Evolutionary conservation across 2,329 filamentous ascomycete species (phyloP).

Genomic region (Pseudogymnoascus sp.): DNA sequence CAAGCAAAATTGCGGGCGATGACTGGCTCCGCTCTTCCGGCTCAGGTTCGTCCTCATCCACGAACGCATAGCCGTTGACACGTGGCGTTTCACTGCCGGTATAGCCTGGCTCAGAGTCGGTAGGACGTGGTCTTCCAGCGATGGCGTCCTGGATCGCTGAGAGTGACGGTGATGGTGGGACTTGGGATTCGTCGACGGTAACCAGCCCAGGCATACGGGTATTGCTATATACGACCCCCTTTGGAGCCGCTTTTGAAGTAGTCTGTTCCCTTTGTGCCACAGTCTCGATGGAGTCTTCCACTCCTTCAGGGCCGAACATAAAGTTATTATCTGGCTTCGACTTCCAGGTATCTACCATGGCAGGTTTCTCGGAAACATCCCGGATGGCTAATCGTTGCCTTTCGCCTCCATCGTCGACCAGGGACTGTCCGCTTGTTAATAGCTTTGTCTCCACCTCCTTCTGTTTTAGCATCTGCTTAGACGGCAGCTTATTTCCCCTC

Average conservation of each 20-base stretch:
- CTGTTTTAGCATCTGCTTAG: conserved; percentile 67
- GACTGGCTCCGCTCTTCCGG: conserved; percentile 32
- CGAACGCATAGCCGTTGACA: conserved; percentile 90
- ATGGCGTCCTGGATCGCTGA: conserved; percentile 81
- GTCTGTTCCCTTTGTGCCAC: conserved; percentile 60
- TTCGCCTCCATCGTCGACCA: conserved; percentile 48
- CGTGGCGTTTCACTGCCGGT: conserved; percentile 69
- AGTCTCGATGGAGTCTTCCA: conserved; percentile 54
- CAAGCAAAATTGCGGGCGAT: conserved; percentile 47
- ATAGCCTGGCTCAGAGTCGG: conserved; percentile 51
- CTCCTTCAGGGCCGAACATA: conserved; percentile 72
- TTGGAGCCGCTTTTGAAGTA: conserved; percentile 66
- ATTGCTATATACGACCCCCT: conserved; percentile 71
- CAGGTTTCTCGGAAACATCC: conserved; percentile 62
- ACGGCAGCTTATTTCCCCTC: conserved; percentile 74
- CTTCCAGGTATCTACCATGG: conserved; percentile 70
- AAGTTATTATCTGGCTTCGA: conserved; percentile 68
- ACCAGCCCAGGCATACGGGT: conserved; percentile 60
- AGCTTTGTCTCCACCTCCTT: conserved; percentile 52
- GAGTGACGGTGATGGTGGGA: conserved; percentile 71
- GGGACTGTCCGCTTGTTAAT: conserved; percentile 35
- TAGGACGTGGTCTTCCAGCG: conserved; percentile 57
- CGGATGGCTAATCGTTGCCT: conserved; percentile 55
- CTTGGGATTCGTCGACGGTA: conserved; percentile 30
- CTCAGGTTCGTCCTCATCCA: conserved; percentile 64